Evolutionary conservation across 768 basidiomycete genomes (phyloP).

Genomic region (Kwoniella botswanensis): DNA sequence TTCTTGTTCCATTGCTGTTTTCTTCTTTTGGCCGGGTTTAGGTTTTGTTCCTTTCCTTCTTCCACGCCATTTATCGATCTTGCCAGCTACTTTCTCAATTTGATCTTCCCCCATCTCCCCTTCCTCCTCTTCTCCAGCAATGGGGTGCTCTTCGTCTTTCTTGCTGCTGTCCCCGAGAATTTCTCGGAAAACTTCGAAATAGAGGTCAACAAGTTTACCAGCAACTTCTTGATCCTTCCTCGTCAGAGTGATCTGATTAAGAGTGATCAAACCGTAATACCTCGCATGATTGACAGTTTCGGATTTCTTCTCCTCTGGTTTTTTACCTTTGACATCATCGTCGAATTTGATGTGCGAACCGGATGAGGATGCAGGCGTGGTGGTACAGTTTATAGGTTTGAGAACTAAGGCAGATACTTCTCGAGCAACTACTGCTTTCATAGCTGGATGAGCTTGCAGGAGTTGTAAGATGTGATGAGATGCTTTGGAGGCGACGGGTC

Average conservation of each 20-base stretch:
- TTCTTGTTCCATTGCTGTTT: conserved; percentile 55
- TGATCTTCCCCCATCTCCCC: conserved; percentile 55
- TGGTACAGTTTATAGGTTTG: conserved; percentile 62
- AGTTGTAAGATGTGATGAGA: conserved; percentile 88
- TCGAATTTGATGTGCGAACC: conserved; percentile 61
- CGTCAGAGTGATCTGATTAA: conserved; percentile 86
- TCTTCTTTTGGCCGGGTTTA: conserved; percentile 51
- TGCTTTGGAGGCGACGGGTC: conserved; percentile 82
- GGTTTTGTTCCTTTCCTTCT: conserved; percentile 53
- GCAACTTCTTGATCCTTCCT: conserved; percentile 73
- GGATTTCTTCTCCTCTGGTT: conserved; percentile 50
- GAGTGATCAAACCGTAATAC: conserved; percentile 91
- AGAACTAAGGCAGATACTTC: conserved; percentile 83
- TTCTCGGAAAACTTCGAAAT: conserved; percentile 93
- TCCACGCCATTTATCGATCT: conserved; percentile 59
- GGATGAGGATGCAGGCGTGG: conserved; percentile 57
- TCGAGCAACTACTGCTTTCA: conserved; percentile 87
- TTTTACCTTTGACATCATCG: conserved; percentile 48
- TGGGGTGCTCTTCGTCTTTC: conserved; percentile 29
- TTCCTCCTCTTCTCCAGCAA: conserved; percentile 37
- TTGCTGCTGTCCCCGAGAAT: conserved; percentile 70
- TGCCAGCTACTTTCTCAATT: conserved; percentile 60
- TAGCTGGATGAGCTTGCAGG: conserved; percentile 85
- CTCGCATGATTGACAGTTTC: conserved; percentile 68
- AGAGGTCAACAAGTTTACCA: conserved; percentile 78